phyloP scores from a whole-genome alignment of 139 green algal species.

The Coccomyxa sp. region DNA sequence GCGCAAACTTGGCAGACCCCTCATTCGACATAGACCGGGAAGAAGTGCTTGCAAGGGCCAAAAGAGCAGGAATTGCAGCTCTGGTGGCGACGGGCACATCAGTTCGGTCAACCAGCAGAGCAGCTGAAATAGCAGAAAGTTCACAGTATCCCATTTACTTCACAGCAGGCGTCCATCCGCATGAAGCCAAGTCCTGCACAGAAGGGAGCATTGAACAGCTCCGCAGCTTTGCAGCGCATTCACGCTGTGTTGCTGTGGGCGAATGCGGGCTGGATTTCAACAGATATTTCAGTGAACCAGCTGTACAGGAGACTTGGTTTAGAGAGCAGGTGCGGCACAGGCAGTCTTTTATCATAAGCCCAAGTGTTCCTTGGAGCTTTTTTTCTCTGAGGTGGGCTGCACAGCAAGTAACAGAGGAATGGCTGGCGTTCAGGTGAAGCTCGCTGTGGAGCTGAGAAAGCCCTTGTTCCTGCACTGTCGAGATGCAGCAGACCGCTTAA shows the following conservation, averaged over 20 bases:
- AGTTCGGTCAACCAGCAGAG: constrained; percentile 25
- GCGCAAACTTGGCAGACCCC: constrained; percentile 52
- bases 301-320: constrained; percentile 66
- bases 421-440: constrained; percentile 25
- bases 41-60: constrained; percentile 46
- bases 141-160: constrained; percentile 49
- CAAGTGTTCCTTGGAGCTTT: neutral
- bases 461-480: constrained; percentile 80
- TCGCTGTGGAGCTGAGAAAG: constrained; percentile 58
- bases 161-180: constrained; percentile 71
- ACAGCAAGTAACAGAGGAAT: neutral
- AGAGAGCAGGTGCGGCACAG: constrained; percentile 34
- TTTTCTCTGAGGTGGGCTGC: neutral
- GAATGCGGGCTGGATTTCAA: constrained; percentile 82
- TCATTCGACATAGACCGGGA: constrained; percentile 58
- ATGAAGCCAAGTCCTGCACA: constrained; percentile 68
- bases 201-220: constrained; percentile 39
- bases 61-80: constrained; percentile 29
- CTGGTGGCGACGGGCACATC: constrained; percentile 57
- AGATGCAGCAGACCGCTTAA: constrained; percentile 47
- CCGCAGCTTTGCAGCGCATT: constrained; percentile 32
- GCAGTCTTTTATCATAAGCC: neutral
- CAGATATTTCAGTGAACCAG: constrained; percentile 63
- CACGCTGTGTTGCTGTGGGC: constrained; percentile 52
- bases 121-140: constrained; percentile 26